Evolutionary conservation across 139 green algal species (phyloP), one percentile per base, ranked within the genome.

Genomic region (Picochlorum sp.): DNA sequence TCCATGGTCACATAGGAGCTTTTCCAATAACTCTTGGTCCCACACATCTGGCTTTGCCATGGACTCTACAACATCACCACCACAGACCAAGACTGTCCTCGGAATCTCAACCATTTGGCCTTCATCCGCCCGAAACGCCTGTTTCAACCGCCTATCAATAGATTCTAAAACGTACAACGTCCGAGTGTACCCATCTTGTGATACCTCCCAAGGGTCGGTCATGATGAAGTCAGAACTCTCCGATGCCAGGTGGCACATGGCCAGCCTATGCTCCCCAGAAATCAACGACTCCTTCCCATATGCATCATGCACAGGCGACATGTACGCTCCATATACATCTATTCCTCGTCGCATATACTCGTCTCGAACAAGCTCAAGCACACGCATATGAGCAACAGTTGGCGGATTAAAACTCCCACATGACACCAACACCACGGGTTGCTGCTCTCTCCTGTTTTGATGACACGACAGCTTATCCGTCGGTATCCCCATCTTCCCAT

Each of bases 381-480:
- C 90, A 34, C 88, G 76, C 34, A 96, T 67, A 68, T 96, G 89
- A 74, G 83, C 76, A 9, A 79, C 50, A 14, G 88, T 95, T 21
- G 86, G 86, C 0, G 89, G 89, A 70, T 95, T 96, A 79, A 95
- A 96, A 81, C 80, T 89, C 63, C 89, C 89, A 62, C 85, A 92
- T 15, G 70, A 59, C 9, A 96, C 68, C 13, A 96, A 78, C 18
- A 94, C 86, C 16, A 89, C 74, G 4, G 82, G 77, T 8, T 31
- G 18, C 15, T 24, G 30, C 65, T 6, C 37, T 66, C 68, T 61
- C 41, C 51, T 62, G 1, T 56, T 14, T 31, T 58, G 15, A 57
- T 79, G 68, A 58, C 73, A 80, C 28, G 50, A 60, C n/a, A 77
- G 69, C 56, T 77, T 80, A 60, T 77, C 73, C 1, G 28, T 50